These are phyloP conservation scores for Geotrichum cucujoidarum DNA, from an alignment of 1,139 yeast genomes.

Conservation along the genomic window DNA sequence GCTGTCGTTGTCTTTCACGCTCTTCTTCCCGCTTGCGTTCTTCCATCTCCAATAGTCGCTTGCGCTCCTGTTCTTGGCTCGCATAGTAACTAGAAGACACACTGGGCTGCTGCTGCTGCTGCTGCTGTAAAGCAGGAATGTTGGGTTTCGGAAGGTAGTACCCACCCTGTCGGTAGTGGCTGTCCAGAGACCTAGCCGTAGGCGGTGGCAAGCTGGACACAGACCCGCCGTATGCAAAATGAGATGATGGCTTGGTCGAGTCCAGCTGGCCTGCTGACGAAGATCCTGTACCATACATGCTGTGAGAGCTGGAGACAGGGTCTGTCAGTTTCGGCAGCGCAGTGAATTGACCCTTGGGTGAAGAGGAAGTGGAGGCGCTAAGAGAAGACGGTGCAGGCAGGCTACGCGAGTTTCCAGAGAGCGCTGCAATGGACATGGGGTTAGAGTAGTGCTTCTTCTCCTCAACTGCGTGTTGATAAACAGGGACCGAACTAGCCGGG, in stretches of 20 bases:
- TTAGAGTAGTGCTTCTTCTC: constrained; percentile 9
- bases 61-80: neutral
- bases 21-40: constrained; percentile 1
- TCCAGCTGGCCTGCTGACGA: too few species aligned
- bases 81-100: neutral
- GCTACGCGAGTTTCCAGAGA: constrained; percentile 9
- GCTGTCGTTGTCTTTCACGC: neutral
- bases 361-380: constrained; percentile 9
- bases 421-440: constrained; percentile 14
- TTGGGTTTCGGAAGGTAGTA: constrained; percentile 16
- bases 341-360: neutral
- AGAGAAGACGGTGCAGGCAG: constrained; percentile 12
- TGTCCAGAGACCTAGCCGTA: constrained; percentile 4
- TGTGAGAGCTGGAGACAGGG: too few species aligned
- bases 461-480: constrained; percentile 16
- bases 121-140: constrained; percentile 3
- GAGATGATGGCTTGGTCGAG: neutral
- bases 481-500: constrained; percentile 17
- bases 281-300: too few species aligned
- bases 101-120: neutral
- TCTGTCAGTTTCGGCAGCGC: constrained; percentile 8
- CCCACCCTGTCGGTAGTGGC: constrained; percentile 1
- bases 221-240: neutral
- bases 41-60: neutral
- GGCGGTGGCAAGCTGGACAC: constrained; percentile 6